Evolutionary conservation across 2,329 filamentous ascomycete species (phyloP).

Genomic region (Grosmannia serpens): DNA sequence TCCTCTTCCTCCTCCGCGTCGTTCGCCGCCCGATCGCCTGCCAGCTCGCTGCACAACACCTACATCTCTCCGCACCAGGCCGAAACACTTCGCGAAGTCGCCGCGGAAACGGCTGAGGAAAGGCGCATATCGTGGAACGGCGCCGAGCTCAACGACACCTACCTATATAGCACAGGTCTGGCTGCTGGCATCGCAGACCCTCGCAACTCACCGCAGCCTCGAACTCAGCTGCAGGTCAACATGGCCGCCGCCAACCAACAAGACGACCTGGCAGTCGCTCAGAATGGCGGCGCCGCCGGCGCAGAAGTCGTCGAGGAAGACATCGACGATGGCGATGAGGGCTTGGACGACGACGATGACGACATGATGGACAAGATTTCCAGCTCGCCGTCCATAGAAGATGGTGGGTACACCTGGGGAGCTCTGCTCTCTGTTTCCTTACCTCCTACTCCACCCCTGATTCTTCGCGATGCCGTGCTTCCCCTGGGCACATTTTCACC

Average conservation of each 20-base stretch:
- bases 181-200: conserved; percentile 23
- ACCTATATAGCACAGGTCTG: conserved; percentile 35
- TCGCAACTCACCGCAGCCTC: neutral
- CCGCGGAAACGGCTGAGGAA: conserved; percentile 65
- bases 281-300: conserved; percentile 44
- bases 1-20: conserved; percentile 31
- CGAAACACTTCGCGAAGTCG: conserved; percentile 68
- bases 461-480: conserved; percentile 15
- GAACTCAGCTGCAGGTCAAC: conserved; percentile 15
- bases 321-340: conserved; percentile 33
- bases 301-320: conserved; percentile 28
- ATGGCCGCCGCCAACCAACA: conserved; percentile 26
- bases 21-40: conserved; percentile 19
- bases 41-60: conserved; percentile 2
- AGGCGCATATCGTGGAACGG: conserved; percentile 46
- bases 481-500: conserved; percentile 4
- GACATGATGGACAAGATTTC: conserved; percentile 99
- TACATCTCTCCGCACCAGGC: conserved; percentile 69
- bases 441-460: neutral
- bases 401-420: conserved; percentile 68
- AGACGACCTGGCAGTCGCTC: conserved; percentile 47
- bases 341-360: conserved; percentile 52
- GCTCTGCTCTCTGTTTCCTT: neutral
- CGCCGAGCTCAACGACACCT: conserved; percentile 27
- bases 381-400: conserved; percentile 95